Base-by-base conservation (phyloP, 805 yeast species). In the Vanderwaltozyma verrucispora region DNA sequence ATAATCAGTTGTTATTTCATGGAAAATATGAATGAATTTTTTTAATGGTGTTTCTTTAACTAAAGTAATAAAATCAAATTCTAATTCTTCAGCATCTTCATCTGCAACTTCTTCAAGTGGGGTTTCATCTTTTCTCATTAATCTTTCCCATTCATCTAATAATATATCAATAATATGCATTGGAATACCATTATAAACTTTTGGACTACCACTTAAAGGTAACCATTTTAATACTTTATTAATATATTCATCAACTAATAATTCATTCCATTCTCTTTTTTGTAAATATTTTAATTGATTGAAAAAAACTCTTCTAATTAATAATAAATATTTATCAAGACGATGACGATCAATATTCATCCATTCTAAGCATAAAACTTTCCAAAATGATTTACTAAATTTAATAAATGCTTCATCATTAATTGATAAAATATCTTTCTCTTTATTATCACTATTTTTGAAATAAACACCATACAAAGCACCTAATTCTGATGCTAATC, bases 131-230 rank as follows among this genome's bases (percentile, higher is more conserved):
- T 64, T 69, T 44, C 74, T 74, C 38, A 80, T 54, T 2, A 79
- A 72, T 44, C 70, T 71, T 51, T 82, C 95, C 42, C 89, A 62
- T 61, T 89, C 98, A 48, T 87, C 96, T 28, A 83, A 58, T 54
- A 75, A 77, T 6, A 92, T 75, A 61, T 92, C 97, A 42, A 83
- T 69, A 29, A 89, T 60, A 63, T 89, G 98, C 56, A 82, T 75
- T 14, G 95, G 79, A 36, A 92, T 69, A 18, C 92, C 92, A 46
- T 72, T 73, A 31, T 94, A 80, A 18, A 77, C 65, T 45, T 72
- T 69, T 28, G 61, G 56, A 44, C 74, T 77, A 5, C 79, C 81
- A 44, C 79, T 72, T 34, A 80, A 62, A 27, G 80, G 75, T 23
- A 67, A 57, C 38, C 62, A 55, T 33, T 50, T 56, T 42, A 67